Evolutionary conservation across 1,139 yeast genomes (phyloP), one percentile per base, ranked within the genome.

Genomic region (Nakaseomyces delphensis): DNA sequence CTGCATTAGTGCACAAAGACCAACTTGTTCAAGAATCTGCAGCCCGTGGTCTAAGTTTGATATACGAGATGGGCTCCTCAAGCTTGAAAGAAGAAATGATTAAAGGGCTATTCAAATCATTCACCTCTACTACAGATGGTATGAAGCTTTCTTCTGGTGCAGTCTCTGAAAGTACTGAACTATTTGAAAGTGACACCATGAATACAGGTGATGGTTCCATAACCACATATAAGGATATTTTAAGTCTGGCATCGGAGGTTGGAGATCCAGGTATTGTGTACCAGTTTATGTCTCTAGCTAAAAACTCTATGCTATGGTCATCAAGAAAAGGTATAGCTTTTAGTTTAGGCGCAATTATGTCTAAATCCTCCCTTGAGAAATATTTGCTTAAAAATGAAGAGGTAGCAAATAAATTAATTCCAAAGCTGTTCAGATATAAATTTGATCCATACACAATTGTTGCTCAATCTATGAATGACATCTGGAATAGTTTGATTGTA

Each of bases 261-360:
- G 97, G 97, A 33, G 96, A 91, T 61, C 95, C 97, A 16, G 76
- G 94, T 55, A 72, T 91, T 52, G 96, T 91, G 4, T 91, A 91
- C 62, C 85, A 87, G 56, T 91, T 91, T 57, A 86, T 91, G 96
- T 79, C 95, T 0, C 66, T 91, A 44, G 95, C 97, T 0, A 83
- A 85, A 48, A 82, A 82, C 43, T 83, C 96, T 0, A 79, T 94
- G 0, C 66, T 89, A 29, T 91, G 98, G 97, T 77, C 94, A 0
- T 84, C 96, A 0, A 71, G 95, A 57, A 84, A 84, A 51, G 97
- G 97, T 42, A 79, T 89, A 57, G 97, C 97, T 0, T 89, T 85
- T 66, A 96, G 97, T 0, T 69, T 91, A 29, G 93, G 95, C 11
- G 79, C 87, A 0, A 81, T 91, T 42, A 66, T 91, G 57, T 81